These are phyloP conservation scores for Durusdinium trenchii DNA, from an alignment of 73 alveolate species.

Conservation along the genomic window DNA sequence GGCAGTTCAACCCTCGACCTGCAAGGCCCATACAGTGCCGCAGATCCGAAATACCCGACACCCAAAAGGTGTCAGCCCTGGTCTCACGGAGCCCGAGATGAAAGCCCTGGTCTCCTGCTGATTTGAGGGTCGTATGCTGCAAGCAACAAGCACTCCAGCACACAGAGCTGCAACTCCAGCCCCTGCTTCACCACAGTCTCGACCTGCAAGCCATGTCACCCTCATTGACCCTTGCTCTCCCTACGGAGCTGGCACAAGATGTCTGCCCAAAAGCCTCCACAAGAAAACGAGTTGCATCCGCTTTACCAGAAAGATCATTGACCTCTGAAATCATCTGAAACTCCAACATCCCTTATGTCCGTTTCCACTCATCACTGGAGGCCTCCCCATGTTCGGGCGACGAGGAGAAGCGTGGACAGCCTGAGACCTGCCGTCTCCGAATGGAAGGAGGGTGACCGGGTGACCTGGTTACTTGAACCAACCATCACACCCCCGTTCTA, in stretches of 20 bases:
- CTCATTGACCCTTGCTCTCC: background rate
- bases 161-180: slow-evolving; percentile 72
- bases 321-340: background rate
- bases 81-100: too few species aligned
- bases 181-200: slow-evolving; percentile 92
- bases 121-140: slow-evolving; percentile 81
- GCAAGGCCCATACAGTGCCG: too few species aligned
- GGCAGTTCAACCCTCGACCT: too few species aligned
- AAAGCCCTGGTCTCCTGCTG: slow-evolving; percentile 71
- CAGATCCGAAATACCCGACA: too few species aligned
- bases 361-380: background rate
- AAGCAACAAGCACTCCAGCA: slow-evolving; percentile 62
- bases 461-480: too few species aligned
- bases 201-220: slow-evolving; percentile 1
- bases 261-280: background rate
- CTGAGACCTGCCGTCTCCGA: slow-evolving; percentile 11
- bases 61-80: too few species aligned
- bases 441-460: too few species aligned
- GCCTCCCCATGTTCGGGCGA: slow-evolving; percentile 48
- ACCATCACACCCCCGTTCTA: too few species aligned
- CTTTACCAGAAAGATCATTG: too few species aligned
- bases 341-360: background rate
- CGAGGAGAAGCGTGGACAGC: slow-evolving; percentile 63
- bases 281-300: background rate
- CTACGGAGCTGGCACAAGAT: background rate